Base-by-base conservation (phyloP, 768 basidiomycete genomes). In the Kwoniella dejecticola region DNA sequence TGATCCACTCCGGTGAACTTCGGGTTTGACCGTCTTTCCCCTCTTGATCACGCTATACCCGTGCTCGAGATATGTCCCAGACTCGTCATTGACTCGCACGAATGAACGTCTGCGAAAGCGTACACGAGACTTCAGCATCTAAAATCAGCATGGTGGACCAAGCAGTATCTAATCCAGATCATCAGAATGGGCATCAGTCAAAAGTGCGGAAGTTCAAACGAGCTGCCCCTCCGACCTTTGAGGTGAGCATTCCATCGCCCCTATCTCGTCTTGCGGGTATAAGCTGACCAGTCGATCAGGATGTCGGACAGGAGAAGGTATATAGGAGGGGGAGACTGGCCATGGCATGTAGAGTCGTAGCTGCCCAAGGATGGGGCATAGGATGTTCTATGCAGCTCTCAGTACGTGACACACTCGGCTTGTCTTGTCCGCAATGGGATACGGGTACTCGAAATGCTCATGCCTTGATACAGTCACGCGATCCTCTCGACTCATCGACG, bases 311-410 rank as follows among this genome's bases (percentile, higher is more conserved):
- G 15, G 57, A 59, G 57, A 45, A 36, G 29, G 36, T 21, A 10
- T 59, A 59, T 41, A 6, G 57, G 12, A 59, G 36, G 36, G 48
- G 48, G 12, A 46, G 57, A 15, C 23, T 59, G 11, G 57, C 57
- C 8, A 59, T 59, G 57, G 57, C 57, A 10, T 59, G 57, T 31
- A 11, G 57, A 29, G 31, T 59, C 46, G 48, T 59, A 8, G 57
- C 57, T 4, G 48, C 46, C 17, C 47, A 59, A 31, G 57, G 57
- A 17, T 59, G 57, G 57, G 48, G 57, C 17, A 38, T 59, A 23
- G 57, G 57, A 10, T 59, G 57, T 33, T 30, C 29, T 2, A 59
- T 59, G 57, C 33, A 49, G 23, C 57, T 59, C 17, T 59, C 57
- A 23, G 57, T 59, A 47, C 49, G 57, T 30, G n/a, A n/a, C n/a